Conservation (phyloP, 2,329 filamentous ascomycete genomes). For the Cordyceps fumosorosea region DNA sequence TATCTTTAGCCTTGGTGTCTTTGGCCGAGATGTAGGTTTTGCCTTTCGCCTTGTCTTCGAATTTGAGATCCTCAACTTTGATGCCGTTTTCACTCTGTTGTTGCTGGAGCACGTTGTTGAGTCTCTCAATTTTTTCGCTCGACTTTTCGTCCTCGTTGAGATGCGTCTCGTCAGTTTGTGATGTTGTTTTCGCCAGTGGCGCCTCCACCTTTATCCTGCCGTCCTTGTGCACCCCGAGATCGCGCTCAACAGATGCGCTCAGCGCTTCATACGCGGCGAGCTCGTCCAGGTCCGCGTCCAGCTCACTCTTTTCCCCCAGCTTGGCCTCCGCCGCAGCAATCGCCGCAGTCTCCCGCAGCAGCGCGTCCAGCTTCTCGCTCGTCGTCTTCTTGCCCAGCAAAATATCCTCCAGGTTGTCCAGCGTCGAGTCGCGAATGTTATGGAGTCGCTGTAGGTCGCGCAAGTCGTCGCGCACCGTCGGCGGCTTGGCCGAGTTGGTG, state of each 20-base stretch:
- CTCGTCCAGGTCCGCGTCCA: slow-evolving; percentile 4
- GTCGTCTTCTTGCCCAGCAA: slow-evolving; percentile 32
- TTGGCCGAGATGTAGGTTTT: too few relatives aligned
- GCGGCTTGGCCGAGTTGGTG: slow-evolving; percentile 46
- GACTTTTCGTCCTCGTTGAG: neutral
- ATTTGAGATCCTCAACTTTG: too few relatives aligned
- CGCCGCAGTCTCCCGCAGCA: slow-evolving; percentile 21
- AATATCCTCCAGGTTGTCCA: slow-evolving; percentile 52
- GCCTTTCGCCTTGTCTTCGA: too few relatives aligned
- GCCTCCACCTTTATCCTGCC: neutral
- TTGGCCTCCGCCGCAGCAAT: slow-evolving; percentile 12
- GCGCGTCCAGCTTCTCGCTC: slow-evolving; percentile 19
- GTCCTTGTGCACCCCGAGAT: neutral
- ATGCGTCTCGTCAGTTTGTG: neutral
- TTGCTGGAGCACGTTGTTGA: too few relatives aligned
- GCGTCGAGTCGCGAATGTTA: slow-evolving; percentile 52
- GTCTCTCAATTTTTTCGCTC: neutral
- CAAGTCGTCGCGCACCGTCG: slow-evolving; percentile 50
- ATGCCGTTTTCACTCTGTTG: too few relatives aligned
- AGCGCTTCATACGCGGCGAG: slow-evolving; percentile 10
- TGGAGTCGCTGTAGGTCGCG: slow-evolving; percentile 45
- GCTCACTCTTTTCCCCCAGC: neutral
- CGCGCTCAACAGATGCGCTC: slow-evolving; percentile 5
- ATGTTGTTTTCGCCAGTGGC: neutral
- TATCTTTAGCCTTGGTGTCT: too few relatives aligned